Evolutionary conservation across 805 yeast species (phyloP).

Genomic region (Candida tallmaniae): DNA sequence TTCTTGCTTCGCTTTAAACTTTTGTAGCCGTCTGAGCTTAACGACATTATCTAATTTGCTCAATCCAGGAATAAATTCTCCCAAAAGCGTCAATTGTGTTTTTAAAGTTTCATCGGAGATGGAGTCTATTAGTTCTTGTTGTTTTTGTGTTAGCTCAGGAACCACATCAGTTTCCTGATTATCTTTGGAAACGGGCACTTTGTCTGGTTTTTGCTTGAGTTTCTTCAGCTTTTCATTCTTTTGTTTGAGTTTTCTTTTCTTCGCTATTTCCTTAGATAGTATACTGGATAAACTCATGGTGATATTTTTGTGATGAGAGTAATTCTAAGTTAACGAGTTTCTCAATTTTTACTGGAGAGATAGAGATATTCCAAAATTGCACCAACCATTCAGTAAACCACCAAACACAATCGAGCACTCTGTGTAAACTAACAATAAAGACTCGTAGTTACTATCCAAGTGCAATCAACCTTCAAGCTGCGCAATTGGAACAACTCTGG

Average conservation of each 20-base stretch:
- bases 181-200: neutral
- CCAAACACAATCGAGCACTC: no score
- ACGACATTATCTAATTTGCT: constrained; percentile 16
- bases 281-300: constrained; percentile 17
- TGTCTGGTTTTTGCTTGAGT: neutral
- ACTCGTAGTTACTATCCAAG: no score
- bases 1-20: constrained; percentile 8
- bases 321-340: no score
- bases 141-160: constrained; percentile 1
- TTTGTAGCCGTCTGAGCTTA: constrained; percentile 14
- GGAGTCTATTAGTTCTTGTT: constrained; percentile 10
- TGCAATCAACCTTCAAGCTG: no score
- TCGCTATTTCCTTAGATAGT: constrained; percentile 45
- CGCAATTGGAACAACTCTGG: no score
- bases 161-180: neutral
- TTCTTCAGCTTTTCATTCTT: neutral
- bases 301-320: neutral
- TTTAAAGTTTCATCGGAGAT: constrained; percentile 23
- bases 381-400: no score
- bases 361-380: no score
- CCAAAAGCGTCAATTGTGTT: constrained; percentile 15
- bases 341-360: no score
- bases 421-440: no score
- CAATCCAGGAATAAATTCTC: constrained; percentile 11
- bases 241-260: constrained; percentile 27